Conservation (phyloP, 352 stramenopile species). For the Phytophthora lateralis region DNA sequence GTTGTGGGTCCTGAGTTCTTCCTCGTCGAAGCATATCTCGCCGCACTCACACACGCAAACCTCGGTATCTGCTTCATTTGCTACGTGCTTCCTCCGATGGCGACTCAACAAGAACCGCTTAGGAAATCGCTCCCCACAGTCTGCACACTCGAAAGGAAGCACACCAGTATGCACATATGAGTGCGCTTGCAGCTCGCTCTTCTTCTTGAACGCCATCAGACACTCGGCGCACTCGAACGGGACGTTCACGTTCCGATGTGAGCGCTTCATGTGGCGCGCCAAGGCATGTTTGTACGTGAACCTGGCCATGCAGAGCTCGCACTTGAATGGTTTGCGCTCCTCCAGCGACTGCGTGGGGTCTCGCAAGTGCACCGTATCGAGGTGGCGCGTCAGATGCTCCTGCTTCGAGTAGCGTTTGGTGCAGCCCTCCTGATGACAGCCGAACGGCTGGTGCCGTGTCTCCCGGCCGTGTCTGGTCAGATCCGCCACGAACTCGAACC, state of each 20-base stretch:
- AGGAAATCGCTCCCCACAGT: constrained; percentile 62
- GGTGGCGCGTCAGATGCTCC: constrained; percentile 67
- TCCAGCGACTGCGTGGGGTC: constrained; percentile 15
- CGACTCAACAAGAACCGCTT: constrained; percentile 65
- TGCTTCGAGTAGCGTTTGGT: constrained; percentile 66
- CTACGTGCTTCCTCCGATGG: constrained; percentile 51
- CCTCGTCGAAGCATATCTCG: constrained; percentile 58
- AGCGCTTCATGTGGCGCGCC: constrained; percentile 52
- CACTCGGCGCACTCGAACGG: constrained; percentile 71
- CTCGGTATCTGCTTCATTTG: constrained; percentile 38
- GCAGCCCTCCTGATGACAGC: constrained; percentile 46
- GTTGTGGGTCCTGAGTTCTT: constrained; percentile 53
- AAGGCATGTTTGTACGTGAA: constrained; percentile 81
- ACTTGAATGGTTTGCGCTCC: constrained; percentile 57
- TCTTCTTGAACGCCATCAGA: constrained; percentile 82
- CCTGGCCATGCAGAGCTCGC: constrained; percentile 54
- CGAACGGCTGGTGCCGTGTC: constrained; percentile 40
- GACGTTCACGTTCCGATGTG: constrained; percentile 53
- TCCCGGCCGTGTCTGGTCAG: constrained; percentile 20
- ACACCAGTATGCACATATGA: constrained; percentile 80
- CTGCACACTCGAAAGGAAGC: constrained; percentile 69
- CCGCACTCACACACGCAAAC: constrained; percentile 63
- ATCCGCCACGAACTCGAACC: constrained; percentile 4
- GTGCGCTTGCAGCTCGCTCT: constrained; percentile 75
- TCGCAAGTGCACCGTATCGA: constrained; percentile 46